A percentile compares a stretch with the other conserved stretches of the same genome.
Conservation (phyloP, 371 early-diverging fungal genomes). For the Mucor sp. region DNA sequence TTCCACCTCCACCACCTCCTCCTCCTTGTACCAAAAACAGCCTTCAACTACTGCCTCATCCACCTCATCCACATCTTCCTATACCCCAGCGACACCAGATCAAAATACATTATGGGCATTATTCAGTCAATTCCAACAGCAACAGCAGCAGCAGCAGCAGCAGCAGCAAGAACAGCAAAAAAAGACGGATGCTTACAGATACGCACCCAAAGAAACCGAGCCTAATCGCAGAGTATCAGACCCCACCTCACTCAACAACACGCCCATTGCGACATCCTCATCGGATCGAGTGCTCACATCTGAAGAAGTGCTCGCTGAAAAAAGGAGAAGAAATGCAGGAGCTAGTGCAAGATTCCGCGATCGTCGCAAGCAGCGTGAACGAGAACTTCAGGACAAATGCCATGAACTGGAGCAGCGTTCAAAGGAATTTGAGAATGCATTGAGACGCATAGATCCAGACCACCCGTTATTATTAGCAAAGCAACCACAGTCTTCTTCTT, state of each 20-base stretch:
- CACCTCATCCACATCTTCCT: not conserved
- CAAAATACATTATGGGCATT: constrained; percentile 18
- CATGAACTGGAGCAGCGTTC: constrained; percentile 51
- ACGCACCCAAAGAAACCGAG: not conserved
- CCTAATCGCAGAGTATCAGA: constrained; percentile 9
- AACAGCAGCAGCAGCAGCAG: not conserved
- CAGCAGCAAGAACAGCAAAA: not conserved
- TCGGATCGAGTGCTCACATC: constrained; percentile 15
- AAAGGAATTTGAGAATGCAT: constrained; percentile 39
- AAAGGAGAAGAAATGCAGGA: constrained; percentile 59
- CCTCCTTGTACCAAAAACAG: not conserved
- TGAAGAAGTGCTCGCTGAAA: constrained; percentile 58
- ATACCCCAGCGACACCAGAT: constrained; percentile 15
- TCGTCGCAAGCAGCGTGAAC: constrained; percentile 61
- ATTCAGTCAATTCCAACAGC: constrained; percentile 15
- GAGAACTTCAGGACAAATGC: constrained; percentile 55
- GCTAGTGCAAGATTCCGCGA: constrained; percentile 62
- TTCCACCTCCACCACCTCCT: not conserved
- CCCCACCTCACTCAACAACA: not conserved
- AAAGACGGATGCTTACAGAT: not conserved
- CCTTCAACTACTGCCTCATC: not conserved
- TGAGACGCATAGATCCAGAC: constrained; percentile 28
- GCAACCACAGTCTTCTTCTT: not conserved
- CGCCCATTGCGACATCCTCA: not conserved
- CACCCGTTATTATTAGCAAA: constrained; percentile 22